A percentile compares a stretch with the other conserved stretches of the same genome.
phyloP scores from a whole-genome alignment of 148 eudicot genomes.

The Heliamphora exappendiculata region DNA sequence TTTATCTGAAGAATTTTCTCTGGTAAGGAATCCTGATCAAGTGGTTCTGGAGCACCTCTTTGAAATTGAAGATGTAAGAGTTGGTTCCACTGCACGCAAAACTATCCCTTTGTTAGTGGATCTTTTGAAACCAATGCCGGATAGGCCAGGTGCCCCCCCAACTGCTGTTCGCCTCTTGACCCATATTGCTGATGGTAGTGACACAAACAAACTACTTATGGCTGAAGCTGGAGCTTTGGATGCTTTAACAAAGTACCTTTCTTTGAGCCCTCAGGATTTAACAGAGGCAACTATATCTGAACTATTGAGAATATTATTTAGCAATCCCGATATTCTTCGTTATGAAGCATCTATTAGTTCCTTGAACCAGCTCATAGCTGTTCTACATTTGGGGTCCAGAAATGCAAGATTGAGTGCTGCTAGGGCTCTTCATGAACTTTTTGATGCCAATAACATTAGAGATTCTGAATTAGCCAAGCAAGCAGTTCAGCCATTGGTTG shows the following conservation, averaged over 20 bases:
- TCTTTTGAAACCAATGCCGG: conserved; percentile 76
- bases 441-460: conserved; percentile 52
- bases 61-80: conserved; percentile 60
- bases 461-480: conserved; percentile 56
- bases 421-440: conserved; percentile 59
- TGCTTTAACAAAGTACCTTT: conserved; percentile 69
- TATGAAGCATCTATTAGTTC: conserved; percentile 61
- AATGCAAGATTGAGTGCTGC: conserved; percentile 67
- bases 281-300: conserved; percentile 59
- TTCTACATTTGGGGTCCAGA: conserved; percentile 73
- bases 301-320: conserved; percentile 58
- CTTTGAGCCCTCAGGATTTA: conserved; percentile 71
- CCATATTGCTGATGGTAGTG: conserved; percentile 58
- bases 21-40: conserved; percentile 57
- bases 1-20: conserved; percentile 59
- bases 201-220: conserved; percentile 62
- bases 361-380: conserved; percentile 65
- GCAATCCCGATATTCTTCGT: conserved; percentile 48
- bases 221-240: conserved; percentile 89
- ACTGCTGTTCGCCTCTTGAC: conserved; percentile 50
- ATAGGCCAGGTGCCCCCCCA: conserved; percentile 70
- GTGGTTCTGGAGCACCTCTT: conserved; percentile 56
- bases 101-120: conserved; percentile 72
- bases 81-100: conserved; percentile 62
- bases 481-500: conserved; percentile 66